Evolutionary conservation across 1,139 yeast genomes (phyloP).

Genomic region (Blastobotrys arbuscula): DNA sequence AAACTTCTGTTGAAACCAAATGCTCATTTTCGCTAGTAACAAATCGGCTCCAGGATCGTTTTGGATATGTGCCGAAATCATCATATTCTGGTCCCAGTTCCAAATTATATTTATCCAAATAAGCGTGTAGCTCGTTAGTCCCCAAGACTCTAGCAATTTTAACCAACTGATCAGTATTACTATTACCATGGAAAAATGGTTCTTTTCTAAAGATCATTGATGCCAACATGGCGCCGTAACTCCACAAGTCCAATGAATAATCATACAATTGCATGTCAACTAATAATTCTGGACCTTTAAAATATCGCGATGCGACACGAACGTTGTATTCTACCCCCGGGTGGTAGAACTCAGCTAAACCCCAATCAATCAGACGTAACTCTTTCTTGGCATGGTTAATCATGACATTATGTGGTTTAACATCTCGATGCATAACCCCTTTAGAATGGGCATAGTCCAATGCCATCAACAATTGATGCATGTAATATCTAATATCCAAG

Average conservation of each 20-base stretch:
- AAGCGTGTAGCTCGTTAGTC: conserved; percentile 67
- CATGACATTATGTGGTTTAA: conserved; percentile 95
- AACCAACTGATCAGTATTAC: conserved; percentile 88
- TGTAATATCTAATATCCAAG: conserved; percentile 73
- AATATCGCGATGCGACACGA: conserved; percentile 89
- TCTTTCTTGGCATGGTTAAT: conserved; percentile 69
- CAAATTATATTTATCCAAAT: conserved; percentile 66
- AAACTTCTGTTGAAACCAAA: conserved; percentile 58
- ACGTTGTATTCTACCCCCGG: conserved; percentile 89
- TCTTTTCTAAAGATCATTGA: conserved; percentile 92
- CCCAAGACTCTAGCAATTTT: conserved; percentile 89
- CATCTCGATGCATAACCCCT: conserved; percentile 97
- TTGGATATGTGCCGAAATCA: conserved; percentile 62
- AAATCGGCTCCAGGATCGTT: conserved; percentile 78
- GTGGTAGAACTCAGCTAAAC: conserved; percentile 91
- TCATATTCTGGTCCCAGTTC: conserved; percentile 75
- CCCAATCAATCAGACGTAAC: conserved; percentile 90
- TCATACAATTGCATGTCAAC: conserved; percentile 86
- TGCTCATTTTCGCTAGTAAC: conserved; percentile 64
- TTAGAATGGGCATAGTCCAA: conserved; percentile 85
- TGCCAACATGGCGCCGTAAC: conserved; percentile 95
- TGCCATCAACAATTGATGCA: conserved; percentile 77
- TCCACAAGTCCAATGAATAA: conserved; percentile 89
- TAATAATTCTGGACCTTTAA: conserved; percentile 88
- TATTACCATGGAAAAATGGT: conserved; percentile 92